Evolutionary conservation across 306 rosid species (phyloP).

Genomic region (Mimosa pudica): DNA sequence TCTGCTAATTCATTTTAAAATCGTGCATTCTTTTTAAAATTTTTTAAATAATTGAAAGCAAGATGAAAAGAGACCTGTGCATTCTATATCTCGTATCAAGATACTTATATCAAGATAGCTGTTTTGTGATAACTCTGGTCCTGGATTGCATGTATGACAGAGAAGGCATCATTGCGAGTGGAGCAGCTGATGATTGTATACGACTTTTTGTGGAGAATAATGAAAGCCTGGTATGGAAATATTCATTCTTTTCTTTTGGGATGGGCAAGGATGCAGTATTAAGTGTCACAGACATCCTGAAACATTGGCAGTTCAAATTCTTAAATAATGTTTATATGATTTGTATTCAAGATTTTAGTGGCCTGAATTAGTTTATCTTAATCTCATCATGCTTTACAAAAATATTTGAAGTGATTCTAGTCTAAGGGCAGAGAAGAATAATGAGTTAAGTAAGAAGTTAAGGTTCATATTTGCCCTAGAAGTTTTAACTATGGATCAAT

Average conservation of each 20-base stretch:
- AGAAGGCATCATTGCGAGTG: slow-evolving; percentile 87
- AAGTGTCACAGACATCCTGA: slow-evolving; percentile 7
- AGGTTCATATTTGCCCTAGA: no score
- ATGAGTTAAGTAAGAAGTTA: not conserved
- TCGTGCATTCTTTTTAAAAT: not conserved
- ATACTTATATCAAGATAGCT: slow-evolving; percentile 3
- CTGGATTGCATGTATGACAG: slow-evolving; percentile 53
- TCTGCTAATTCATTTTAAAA: slow-evolving; percentile 6
- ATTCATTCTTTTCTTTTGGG: not conserved
- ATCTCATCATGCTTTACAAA: slow-evolving; percentile 15
- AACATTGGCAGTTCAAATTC: slow-evolving; percentile 12
- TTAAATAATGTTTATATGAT: not conserved
- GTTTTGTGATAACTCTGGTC: slow-evolving; percentile 11
- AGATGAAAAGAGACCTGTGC: slow-evolving; percentile 15
- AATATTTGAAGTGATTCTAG: slow-evolving; percentile 28
- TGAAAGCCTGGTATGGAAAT: slow-evolving; percentile 58
- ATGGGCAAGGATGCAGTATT: not conserved
- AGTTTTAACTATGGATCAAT: no score
- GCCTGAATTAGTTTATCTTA: slow-evolving; percentile 29
- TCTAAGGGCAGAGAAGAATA: slow-evolving; percentile 22
- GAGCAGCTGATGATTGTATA: slow-evolving; percentile 93
- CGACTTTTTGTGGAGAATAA: slow-evolving; percentile 70
- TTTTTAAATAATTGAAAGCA: slow-evolving; percentile 12
- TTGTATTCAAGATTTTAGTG: slow-evolving; percentile 19
- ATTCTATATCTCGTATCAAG: not conserved